These are phyloP conservation scores for Mortierella sp. DNA, from an alignment of 371 early-diverging fungal genomes.

Conservation along the genomic window DNA sequence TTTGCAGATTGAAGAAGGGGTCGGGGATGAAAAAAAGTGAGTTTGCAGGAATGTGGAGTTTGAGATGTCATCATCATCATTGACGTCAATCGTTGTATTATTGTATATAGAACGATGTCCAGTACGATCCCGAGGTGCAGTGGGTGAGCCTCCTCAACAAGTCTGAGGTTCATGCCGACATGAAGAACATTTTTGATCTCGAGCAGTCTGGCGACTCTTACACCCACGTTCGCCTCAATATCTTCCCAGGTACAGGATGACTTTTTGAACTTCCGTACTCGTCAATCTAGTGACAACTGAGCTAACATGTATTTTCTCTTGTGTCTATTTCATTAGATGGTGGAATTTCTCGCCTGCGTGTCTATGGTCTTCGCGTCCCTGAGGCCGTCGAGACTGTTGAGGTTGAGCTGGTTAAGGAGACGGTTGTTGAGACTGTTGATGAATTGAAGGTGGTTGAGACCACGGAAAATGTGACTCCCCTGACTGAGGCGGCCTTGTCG, in stretches of 20 bases:
- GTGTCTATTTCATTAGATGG: conserved; percentile 31
- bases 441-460: conserved; percentile 38
- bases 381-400: conserved; percentile 23
- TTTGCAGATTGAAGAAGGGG: neutral
- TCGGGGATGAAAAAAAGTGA: neutral
- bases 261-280: neutral
- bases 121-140: conserved; percentile 49
- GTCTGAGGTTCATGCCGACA: conserved; percentile 40
- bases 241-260: conserved; percentile 46
- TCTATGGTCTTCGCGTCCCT: conserved; percentile 46
- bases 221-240: conserved; percentile 55
- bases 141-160: conserved; percentile 52
- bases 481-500: conserved; percentile 6
- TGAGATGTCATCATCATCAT: neutral
- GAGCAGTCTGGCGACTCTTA: conserved; percentile 17
- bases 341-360: conserved; percentile 55
- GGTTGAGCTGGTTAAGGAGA: conserved; percentile 19
- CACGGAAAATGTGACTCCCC: neutral
- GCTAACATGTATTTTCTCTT: neutral
- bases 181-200: conserved; percentile 43
- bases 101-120: conserved; percentile 41
- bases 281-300: neutral
- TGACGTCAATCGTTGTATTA: neutral
- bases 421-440: conserved; percentile 23
- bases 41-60: neutral